Evolutionary conservation across 2,329 filamentous ascomycete genomes (phyloP).

Genomic region (Ophiostoma australiae): DNA sequence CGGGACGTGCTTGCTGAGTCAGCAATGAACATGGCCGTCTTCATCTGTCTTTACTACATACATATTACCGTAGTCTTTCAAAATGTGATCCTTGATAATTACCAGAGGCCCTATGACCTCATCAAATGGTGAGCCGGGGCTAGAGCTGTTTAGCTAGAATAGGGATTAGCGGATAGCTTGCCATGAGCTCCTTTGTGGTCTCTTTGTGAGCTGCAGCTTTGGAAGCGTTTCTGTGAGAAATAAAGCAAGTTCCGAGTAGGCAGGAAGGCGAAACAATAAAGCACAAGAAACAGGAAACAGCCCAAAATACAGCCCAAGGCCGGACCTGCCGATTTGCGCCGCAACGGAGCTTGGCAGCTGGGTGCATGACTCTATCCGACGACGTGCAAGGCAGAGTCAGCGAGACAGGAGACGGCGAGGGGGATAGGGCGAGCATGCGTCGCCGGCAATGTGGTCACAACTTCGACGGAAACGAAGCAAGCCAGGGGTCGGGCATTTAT

Average conservation of each 20-base stretch:
- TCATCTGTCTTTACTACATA: background rate
- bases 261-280: background rate
- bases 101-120: background rate
- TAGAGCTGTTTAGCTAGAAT: background rate
- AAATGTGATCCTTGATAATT: background rate
- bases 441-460: conserved; percentile 3
- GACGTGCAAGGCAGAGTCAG: background rate
- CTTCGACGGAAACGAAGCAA: conserved; percentile 4
- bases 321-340: background rate
- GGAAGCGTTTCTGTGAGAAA: background rate
- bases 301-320: background rate
- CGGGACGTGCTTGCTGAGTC: background rate
- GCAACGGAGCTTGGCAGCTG: background rate
- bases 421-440: background rate
- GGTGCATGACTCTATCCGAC: conserved; percentile 11
- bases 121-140: background rate
- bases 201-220: background rate
- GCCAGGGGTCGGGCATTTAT: background rate
- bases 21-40: background rate
- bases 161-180: background rate
- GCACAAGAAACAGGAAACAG: background rate
- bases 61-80: background rate
- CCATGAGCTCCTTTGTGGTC: background rate
- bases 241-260: background rate
- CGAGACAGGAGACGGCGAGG: background rate